Percentiles rank a stretch among this genome's conserved stretches.
These are phyloP conservation scores for Lipomyces chichibuensis DNA, from an alignment of 805 yeast genomes.

Conservation along the genomic window DNA sequence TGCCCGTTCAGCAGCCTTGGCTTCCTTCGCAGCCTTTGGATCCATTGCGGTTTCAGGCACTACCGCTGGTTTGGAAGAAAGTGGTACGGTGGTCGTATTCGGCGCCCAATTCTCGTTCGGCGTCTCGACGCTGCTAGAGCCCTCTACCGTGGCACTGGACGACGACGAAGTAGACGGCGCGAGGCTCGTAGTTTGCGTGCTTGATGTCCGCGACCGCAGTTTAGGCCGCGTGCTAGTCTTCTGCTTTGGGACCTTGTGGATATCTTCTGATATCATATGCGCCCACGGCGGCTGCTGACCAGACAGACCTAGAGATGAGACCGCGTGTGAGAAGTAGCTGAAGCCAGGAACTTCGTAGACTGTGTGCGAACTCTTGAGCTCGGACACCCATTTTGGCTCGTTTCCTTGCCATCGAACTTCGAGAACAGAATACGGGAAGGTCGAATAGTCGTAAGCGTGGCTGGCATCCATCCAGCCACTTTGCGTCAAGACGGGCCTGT, in stretches of 20 bases:
- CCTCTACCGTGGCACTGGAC: conserved; percentile 17
- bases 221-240: neutral
- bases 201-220: conserved; percentile 14
- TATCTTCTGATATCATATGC: conserved; percentile 47
- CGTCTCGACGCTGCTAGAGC: conserved; percentile 30
- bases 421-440: conserved; percentile 56
- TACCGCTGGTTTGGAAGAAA: conserved; percentile 1
- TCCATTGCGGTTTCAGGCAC: neutral
- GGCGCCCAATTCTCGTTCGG: conserved; percentile 24
- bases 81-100: neutral
- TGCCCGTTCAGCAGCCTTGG: conserved; percentile 7
- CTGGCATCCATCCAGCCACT: conserved; percentile 28
- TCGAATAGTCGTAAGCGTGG: conserved; percentile 12
- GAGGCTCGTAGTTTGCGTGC: neutral
- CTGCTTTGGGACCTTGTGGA: conserved; percentile 51
- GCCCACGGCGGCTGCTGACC: conserved; percentile 50
- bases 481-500: conserved; percentile 14
- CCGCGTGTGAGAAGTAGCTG: conserved; percentile 46
- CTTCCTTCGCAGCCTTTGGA: neutral
- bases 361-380: conserved; percentile 53
- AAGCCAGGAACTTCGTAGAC: conserved; percentile 52
- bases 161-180: conserved; percentile 28
- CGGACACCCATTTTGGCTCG: conserved; percentile 47
- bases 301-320: conserved; percentile 43
- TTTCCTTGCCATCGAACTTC: conserved; percentile 52